Base-by-base conservation (phyloP, 1,284 basidiomycete genomes). In the Chiua sp. region DNA sequence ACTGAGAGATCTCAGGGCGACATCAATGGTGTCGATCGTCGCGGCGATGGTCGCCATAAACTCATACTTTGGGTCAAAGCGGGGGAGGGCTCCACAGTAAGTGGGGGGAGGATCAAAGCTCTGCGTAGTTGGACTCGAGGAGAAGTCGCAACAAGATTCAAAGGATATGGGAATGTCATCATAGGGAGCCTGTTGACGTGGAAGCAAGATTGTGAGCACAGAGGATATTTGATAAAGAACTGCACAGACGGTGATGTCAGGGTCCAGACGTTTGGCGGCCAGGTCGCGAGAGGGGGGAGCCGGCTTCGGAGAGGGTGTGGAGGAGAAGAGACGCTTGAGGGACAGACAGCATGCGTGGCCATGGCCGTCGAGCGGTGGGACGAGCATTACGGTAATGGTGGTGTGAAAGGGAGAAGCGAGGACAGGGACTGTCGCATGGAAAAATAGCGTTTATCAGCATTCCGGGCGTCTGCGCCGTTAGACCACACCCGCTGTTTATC, bases 1-100 rank as follows among this genome's bases (percentile, higher is more conserved):
- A 67, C 84, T 89, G 44, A 90, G 70, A 16, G 78, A 70, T 23
- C 86, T 79, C 55, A 90, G 75, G 56, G 81, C 70, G 13, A 72
- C 58, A 59, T 79, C 75, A 23, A 86, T 70, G 35, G 74, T 68
- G 62, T 87, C 80, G 55, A 90, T 68, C 26, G 75, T 74, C 6
- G 68, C 61, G 52, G 83, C 79, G 56, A 87, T 78, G 11, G 79
- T 79, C 39, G 72, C 66, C 59, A 78, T 65, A 20, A 80, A 70
- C 51, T 75, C 76, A 10, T 49, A 55, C 55, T 59, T 60, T 53
- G 57, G 53, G 23, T 54, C 59, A 55, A 55, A 61, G 22, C 49
- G 61, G 52, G 72, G 56, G 30, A 67, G 55, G n/a, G 72, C 61
- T 57, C 81, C 60, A 37, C 71, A 70, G 65, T 85, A 84, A 13